Evolutionary conservation across 345 rosid species (phyloP).

Genomic region (Limnanthes douglasii): DNA sequence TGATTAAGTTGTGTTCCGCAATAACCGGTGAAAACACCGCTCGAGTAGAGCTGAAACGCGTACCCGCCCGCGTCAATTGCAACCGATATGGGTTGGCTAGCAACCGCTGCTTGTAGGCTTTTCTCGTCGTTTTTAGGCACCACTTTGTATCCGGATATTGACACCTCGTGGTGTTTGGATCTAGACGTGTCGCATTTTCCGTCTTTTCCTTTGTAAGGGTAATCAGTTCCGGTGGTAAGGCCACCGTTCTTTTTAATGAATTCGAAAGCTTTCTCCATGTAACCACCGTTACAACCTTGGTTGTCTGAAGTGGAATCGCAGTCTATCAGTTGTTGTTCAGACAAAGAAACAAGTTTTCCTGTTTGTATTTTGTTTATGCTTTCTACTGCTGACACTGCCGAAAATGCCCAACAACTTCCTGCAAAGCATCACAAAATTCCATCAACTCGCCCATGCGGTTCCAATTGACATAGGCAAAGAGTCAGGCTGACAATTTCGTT

Average conservation of each 20-base stretch:
- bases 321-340: slow-evolving; percentile 84
- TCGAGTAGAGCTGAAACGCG: slow-evolving; percentile 47
- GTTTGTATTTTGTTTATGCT: slow-evolving; percentile 63
- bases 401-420: slow-evolving; percentile 97
- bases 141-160: slow-evolving; percentile 25
- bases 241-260: slow-evolving; percentile 42
- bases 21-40: slow-evolving; percentile 44
- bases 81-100: slow-evolving; percentile 68
- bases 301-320: slow-evolving; percentile 24
- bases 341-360: slow-evolving; percentile 43
- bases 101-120: slow-evolving; percentile 40
- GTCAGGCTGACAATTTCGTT: too few relatives aligned
- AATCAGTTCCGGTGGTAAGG: slow-evolving; percentile 30
- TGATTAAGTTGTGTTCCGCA: slow-evolving; percentile 59
- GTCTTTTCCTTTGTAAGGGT: slow-evolving; percentile 45
- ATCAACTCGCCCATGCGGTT: slow-evolving; percentile 3
- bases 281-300: slow-evolving; percentile 74
- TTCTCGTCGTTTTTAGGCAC: slow-evolving; percentile 34
- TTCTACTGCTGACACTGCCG: slow-evolving; percentile 79
- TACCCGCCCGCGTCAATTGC: slow-evolving; percentile 61
- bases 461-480: not conserved
- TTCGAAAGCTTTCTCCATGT: slow-evolving; percentile 51
- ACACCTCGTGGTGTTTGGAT: slow-evolving; percentile 17
- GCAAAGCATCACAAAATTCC: slow-evolving; percentile 6
- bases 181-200: slow-evolving; percentile 26